Evolutionary conservation across 2,329 filamentous ascomycete genomes (phyloP).

Genomic region (Fusarium chaquense): DNA sequence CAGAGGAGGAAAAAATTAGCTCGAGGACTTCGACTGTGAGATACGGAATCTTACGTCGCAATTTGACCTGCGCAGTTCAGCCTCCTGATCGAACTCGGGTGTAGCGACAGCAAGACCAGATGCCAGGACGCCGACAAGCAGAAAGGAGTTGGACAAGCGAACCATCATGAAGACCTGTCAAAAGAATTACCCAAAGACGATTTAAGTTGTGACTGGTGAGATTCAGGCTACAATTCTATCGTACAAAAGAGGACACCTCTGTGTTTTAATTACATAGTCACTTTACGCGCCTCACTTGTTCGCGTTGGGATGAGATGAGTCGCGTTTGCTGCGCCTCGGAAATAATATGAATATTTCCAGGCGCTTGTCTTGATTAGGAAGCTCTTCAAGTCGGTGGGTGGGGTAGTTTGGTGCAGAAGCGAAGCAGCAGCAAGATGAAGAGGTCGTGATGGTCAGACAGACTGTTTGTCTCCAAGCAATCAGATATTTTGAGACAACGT

Average conservation of each 20-base stretch:
- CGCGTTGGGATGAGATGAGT: background rate
- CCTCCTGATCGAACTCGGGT: constrained; percentile 1
- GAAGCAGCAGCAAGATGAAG: background rate
- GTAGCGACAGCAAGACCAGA: background rate
- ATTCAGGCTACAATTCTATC: fast-evolving
- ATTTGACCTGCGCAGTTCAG: constrained; percentile 4
- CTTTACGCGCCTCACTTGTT: background rate
- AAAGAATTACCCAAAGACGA: fast-evolving
- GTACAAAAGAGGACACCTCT: background rate
- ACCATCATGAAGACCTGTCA: background rate
- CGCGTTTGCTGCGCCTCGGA: background rate
- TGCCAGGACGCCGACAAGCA: background rate
- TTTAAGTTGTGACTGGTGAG: fast-evolving
- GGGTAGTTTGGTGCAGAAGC: too few relatives aligned
- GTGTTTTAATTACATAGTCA: background rate
- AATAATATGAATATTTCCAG: background rate
- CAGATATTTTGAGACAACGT: background rate
- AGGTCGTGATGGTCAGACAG: background rate
- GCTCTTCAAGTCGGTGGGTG: background rate
- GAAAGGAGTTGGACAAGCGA: background rate
- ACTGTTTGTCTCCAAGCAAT: background rate
- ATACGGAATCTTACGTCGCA: background rate
- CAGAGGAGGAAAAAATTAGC: background rate
- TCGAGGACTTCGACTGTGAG: fast-evolving
- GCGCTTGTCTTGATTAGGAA: constrained; percentile 4